phyloP scores from a whole-genome alignment of 2,329 filamentous ascomycete species.

The Aspergillus terreus region DNA sequence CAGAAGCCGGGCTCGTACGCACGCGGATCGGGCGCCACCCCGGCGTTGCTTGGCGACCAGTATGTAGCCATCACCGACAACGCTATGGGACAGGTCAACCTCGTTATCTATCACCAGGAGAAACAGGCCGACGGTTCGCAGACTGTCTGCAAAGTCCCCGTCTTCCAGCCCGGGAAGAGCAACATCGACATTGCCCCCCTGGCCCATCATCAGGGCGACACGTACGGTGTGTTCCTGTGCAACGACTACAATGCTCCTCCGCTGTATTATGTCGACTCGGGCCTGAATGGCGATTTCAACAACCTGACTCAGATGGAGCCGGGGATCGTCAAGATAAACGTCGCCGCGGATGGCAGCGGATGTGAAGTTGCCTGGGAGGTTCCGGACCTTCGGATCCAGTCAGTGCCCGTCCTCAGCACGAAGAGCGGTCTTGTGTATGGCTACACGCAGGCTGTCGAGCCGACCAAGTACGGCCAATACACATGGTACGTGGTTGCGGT shows the following conservation, averaged over 20 bases:
- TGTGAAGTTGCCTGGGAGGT: constrained; percentile 1
- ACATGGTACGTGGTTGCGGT: neutral
- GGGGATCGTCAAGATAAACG: neutral
- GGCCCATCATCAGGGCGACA: neutral
- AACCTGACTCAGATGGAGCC: constrained; percentile 4
- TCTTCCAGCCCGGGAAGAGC: neutral
- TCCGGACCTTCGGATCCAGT: constrained; percentile 2
- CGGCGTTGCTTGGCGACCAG: constrained; percentile 1
- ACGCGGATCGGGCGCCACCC: neutral
- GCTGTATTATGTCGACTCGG: neutral
- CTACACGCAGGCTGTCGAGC: neutral
- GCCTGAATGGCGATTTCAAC: constrained; percentile 1
- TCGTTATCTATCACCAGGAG: constrained; percentile 1
- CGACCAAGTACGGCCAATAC: neutral
- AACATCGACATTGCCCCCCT: constrained; percentile 3
- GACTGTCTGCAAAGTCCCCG: neutral
- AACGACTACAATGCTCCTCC: constrained; percentile 3
- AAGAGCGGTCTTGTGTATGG: constrained; percentile 1
- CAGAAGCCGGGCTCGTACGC: constrained; percentile 1
- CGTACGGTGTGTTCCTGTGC: neutral
- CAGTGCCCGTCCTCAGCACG: neutral
- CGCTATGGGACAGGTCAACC: neutral
- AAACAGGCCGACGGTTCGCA: neutral
- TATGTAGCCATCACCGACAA: neutral
- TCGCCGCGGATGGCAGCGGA: neutral